These are phyloP conservation scores for Cytospora leucostoma DNA, from an alignment of 2,329 filamentous ascomycete genomes.

Conservation along the genomic window DNA sequence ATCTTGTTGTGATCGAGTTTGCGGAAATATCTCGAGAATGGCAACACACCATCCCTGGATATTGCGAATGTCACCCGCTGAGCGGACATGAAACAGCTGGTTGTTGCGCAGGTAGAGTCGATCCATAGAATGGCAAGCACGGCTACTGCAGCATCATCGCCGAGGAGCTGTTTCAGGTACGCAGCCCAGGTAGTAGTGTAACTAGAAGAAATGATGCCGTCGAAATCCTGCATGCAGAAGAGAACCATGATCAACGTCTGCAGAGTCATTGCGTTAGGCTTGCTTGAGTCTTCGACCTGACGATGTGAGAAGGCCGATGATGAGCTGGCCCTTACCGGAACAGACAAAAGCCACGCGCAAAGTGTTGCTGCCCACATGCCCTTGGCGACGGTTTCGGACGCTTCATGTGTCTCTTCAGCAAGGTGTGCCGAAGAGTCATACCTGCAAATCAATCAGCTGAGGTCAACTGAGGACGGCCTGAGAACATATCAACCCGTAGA, in stretches of 20 bases:
- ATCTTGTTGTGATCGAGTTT: constrained; percentile 37
- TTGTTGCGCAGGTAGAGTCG: constrained; percentile 41
- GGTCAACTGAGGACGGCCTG: not conserved
- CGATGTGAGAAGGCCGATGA: not conserved
- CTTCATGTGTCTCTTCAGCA: constrained; percentile 42
- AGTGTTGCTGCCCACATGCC: constrained; percentile 43
- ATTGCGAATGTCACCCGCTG: constrained; percentile 45
- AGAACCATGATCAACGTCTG: constrained; percentile 41
- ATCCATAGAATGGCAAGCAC: constrained; percentile 41
- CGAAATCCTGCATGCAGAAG: constrained; percentile 44
- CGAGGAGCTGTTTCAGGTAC: constrained; percentile 42
- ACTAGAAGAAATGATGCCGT: constrained; percentile 38
- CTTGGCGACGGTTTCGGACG: constrained; percentile 39
- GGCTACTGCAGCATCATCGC: constrained; percentile 38
- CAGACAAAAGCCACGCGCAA: constrained; percentile 40
- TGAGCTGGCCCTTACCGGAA: constrained; percentile 32
- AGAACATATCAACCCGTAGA: constrained; percentile 33
- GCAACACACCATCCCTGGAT: constrained; percentile 42
- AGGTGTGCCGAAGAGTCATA: constrained; percentile 41
- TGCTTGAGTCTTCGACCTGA: not conserved
- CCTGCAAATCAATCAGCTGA: not conserved
- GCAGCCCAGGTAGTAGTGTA: constrained; percentile 44
- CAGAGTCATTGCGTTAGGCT: not conserved
- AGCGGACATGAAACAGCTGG: constrained; percentile 41
- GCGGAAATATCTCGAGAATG: constrained; percentile 39